Evolutionary conservation across 495 filamentous ascomycete genomes (phyloP).

Genomic region (Aspergillus heteromorphus): DNA sequence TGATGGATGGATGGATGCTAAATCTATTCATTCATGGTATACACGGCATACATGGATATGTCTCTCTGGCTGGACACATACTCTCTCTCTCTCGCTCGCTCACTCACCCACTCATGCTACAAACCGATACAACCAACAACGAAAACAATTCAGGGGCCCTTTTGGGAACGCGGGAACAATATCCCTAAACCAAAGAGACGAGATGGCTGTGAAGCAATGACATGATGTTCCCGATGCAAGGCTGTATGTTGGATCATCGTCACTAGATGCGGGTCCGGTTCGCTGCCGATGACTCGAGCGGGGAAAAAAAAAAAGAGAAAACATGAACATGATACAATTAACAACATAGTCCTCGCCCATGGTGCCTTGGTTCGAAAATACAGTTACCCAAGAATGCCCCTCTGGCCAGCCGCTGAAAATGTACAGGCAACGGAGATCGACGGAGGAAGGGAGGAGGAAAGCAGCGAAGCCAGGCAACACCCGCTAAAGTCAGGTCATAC

Average conservation of each 20-base stretch:
- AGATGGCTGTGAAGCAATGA: background rate
- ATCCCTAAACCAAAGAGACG: background rate
- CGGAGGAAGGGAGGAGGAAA: background rate
- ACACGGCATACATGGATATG: background rate
- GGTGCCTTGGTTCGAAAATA: slow-evolving; percentile 2
- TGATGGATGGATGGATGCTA: background rate
- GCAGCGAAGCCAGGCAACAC: slow-evolving; percentile 4
- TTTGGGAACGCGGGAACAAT: background rate
- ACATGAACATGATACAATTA: slow-evolving; percentile 19
- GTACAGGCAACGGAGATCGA: slow-evolving; percentile 10
- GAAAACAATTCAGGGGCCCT: background rate
- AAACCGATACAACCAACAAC: too few species aligned
- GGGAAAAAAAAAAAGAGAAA: slow-evolving; percentile 4
- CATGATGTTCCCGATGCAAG: slow-evolving; percentile 10
- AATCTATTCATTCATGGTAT: background rate
- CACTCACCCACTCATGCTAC: too few species aligned
- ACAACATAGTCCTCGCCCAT: slow-evolving; percentile 12
- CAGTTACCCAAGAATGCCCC: slow-evolving; percentile 9
- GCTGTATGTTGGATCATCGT: slow-evolving; percentile 12
- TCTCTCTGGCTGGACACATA: too few species aligned
- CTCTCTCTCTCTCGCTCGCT: too few species aligned
- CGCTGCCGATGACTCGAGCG: slow-evolving; percentile 5
- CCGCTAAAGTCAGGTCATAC: slow-evolving; percentile 12
- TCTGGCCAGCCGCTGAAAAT: slow-evolving; percentile 5
- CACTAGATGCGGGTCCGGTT: slow-evolving; percentile 9